Evolutionary conservation across 2,329 filamentous ascomycete species (phyloP).

Genomic region (Diaporthe vexans): DNA sequence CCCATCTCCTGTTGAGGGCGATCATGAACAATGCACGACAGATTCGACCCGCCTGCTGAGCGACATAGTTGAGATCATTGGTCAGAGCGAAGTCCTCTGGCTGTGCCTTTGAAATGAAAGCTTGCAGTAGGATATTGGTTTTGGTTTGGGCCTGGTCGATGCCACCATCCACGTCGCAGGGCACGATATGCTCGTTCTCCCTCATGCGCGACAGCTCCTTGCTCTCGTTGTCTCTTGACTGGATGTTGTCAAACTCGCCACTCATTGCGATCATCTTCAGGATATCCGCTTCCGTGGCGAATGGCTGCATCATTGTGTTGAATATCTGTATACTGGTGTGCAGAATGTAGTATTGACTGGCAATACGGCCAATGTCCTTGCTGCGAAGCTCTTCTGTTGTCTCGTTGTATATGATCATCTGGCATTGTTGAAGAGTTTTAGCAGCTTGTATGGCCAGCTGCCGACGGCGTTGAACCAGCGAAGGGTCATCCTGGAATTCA

Average conservation of each 20-base stretch:
- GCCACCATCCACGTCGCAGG: conserved; percentile 83
- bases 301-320: conserved; percentile 92
- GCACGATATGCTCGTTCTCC: conserved; percentile 77
- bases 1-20: conserved; percentile 94
- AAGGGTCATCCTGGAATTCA: conserved; percentile 89
- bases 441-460: conserved; percentile 92
- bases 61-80: conserved; percentile 94
- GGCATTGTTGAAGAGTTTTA: conserved; percentile 86
- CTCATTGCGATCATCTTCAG: conserved; percentile 98
- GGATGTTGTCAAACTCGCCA: conserved; percentile 97
- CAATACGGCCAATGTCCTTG: conserved; percentile 96
- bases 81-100: conserved; percentile 94
- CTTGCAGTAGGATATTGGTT: conserved; percentile 94
- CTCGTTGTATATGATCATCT: conserved; percentile 99
- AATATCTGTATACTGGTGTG: conserved; percentile 96
- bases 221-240: conserved; percentile 89
- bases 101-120: conserved; percentile 89
- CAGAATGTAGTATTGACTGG: conserved; percentile 96
- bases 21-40: conserved; percentile 98
- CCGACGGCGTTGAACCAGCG: conserved; percentile 86
- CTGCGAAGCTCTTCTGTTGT: conserved; percentile 91
- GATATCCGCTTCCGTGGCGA: conserved; percentile 90
- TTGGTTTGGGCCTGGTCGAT: conserved; percentile 84
- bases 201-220: conserved; percentile 85
- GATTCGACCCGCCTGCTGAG: conserved; percentile 95